Evolutionary conservation across 2,329 filamentous ascomycete genomes (phyloP).

Genomic region (Diaporthe nobilis): DNA sequence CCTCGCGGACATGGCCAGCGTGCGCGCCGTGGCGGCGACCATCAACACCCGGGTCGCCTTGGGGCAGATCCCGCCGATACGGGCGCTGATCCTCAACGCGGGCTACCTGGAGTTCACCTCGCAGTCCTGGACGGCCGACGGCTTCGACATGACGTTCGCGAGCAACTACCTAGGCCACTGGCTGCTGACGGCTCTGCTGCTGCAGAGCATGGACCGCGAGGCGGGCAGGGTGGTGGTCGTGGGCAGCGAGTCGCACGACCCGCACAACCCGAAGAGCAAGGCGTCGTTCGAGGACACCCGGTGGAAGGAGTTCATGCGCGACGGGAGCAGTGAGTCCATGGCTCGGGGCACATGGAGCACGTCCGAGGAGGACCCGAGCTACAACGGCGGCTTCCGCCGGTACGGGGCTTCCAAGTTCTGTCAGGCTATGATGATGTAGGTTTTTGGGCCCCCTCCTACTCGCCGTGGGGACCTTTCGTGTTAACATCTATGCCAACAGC

Average conservation of each 20-base stretch:
- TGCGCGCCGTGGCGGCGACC: conserved; percentile 47
- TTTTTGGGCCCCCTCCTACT: not conserved
- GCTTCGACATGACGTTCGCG: conserved; percentile 45
- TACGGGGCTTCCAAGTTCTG: conserved; percentile 53
- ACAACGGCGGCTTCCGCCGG: conserved; percentile 45
- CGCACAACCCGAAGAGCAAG: conserved; percentile 25
- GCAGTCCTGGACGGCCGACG: conserved; percentile 42
- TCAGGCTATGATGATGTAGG: conserved; percentile 51
- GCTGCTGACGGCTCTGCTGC: conserved; percentile 45
- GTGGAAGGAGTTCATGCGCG: conserved; percentile 40
- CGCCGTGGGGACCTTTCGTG: too few species aligned
- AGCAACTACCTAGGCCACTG: conserved; percentile 49
- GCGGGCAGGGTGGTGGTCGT: conserved; percentile 44
- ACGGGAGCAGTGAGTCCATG: conserved; percentile 45
- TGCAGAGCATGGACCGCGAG: conserved; percentile 46
- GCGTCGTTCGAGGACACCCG: not conserved
- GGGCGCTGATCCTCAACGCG: conserved; percentile 55
- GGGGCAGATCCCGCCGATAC: conserved; percentile 55
- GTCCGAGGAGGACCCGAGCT: conserved; percentile 44
- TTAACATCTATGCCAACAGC: conserved; percentile 35
- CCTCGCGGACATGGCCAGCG: conserved; percentile 48
- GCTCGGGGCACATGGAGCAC: conserved; percentile 48
- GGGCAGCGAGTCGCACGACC: conserved; percentile 42
- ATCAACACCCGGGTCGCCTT: conserved; percentile 50
- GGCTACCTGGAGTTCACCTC: conserved; percentile 46